These are phyloP conservation scores for Gypsophila paniculata DNA, from an alignment of 179 eudicot species.

Conservation along the genomic window DNA sequence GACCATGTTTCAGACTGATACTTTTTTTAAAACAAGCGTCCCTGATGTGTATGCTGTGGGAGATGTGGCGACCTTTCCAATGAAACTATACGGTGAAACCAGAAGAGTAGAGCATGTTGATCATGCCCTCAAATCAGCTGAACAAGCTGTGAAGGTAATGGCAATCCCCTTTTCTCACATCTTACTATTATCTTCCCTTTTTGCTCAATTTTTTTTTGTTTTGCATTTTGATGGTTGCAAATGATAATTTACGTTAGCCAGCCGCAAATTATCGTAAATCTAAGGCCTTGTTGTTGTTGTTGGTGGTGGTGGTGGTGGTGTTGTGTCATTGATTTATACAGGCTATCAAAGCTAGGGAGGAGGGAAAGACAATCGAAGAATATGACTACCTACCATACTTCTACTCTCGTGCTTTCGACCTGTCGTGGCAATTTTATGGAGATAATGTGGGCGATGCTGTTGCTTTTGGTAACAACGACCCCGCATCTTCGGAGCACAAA, in stretches of 20 bases:
- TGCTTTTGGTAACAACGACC: conserved; percentile 67
- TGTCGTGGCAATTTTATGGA: conserved; percentile 94
- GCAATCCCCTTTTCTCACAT: too few relatives aligned
- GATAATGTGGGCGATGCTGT: conserved; percentile 87
- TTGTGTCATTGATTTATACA: too few relatives aligned
- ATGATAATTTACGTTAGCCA: too few relatives aligned
- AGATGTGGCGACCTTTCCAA: conserved; percentile 93
- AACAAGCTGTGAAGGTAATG: conserved; percentile 95
- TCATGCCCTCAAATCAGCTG: conserved; percentile 97
- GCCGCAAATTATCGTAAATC: too few relatives aligned
- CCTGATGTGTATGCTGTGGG: conserved; percentile 96
- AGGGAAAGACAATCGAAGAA: conserved; percentile 56
- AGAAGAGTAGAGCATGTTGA: conserved; percentile 99
- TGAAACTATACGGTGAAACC: conserved; percentile 77
- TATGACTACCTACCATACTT: conserved; percentile 92
- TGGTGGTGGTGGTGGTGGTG: too few relatives aligned
- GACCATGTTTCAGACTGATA: too few relatives aligned
- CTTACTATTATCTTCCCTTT: too few relatives aligned
- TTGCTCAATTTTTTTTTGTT: too few relatives aligned
- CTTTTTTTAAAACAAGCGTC: conserved; percentile 72
- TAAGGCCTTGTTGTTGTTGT: too few relatives aligned
- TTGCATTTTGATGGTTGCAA: too few relatives aligned
- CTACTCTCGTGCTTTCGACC: conserved; percentile 84
- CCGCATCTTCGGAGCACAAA: conserved; percentile 59
- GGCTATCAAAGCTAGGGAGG: conserved; percentile 78